Evolutionary conservation across 148 eudicot genomes (phyloP).

Genomic region (Beta vulgaris): DNA sequence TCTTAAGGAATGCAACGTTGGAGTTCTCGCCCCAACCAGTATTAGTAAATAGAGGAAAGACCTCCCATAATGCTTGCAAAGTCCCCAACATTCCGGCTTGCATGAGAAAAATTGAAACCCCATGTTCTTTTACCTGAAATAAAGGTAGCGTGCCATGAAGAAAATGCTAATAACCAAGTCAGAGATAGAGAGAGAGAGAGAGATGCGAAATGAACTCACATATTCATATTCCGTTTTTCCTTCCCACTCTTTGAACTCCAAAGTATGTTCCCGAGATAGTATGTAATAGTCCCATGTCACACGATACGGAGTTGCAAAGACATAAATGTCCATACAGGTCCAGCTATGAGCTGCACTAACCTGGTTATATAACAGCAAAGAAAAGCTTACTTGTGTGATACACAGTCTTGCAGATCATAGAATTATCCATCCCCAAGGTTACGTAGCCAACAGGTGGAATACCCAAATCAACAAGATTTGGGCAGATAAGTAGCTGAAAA

Average conservation of each 20-base stretch:
- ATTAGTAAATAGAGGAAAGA: slow-evolving; percentile 81
- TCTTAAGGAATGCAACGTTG: slow-evolving; percentile 73
- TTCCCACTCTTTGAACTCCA: slow-evolving; percentile 83
- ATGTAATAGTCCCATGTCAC: slow-evolving; percentile 92
- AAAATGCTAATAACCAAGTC: slow-evolving; percentile 3
- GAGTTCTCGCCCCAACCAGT: slow-evolving; percentile 90
- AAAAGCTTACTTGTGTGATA: slow-evolving; percentile 7
- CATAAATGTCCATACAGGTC: slow-evolving; percentile 94
- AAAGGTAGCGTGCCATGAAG: slow-evolving; percentile 10
- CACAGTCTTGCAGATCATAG: neutral
- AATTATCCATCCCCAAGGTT: neutral
- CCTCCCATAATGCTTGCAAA: slow-evolving; percentile 79
- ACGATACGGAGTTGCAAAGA: slow-evolving; percentile 95
- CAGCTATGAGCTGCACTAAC: slow-evolving; percentile 82
- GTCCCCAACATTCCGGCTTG: slow-evolving; percentile 97
- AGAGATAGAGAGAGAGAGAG: neutral
- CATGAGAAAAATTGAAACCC: slow-evolving; percentile 90
- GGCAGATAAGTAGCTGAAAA: neutral
- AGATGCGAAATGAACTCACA: slow-evolving; percentile 44
- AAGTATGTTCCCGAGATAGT: slow-evolving; percentile 71
- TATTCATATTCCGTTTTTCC: slow-evolving; percentile 85
- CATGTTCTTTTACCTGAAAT: slow-evolving; percentile 74
- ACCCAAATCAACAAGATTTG: neutral
- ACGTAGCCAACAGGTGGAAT: neutral
- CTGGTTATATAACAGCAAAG: slow-evolving; percentile 37